Evolutionary conservation across 2,329 filamentous ascomycete species (phyloP), one percentile per base, ranked within the genome.

Genomic region (Cytospora piceae): DNA sequence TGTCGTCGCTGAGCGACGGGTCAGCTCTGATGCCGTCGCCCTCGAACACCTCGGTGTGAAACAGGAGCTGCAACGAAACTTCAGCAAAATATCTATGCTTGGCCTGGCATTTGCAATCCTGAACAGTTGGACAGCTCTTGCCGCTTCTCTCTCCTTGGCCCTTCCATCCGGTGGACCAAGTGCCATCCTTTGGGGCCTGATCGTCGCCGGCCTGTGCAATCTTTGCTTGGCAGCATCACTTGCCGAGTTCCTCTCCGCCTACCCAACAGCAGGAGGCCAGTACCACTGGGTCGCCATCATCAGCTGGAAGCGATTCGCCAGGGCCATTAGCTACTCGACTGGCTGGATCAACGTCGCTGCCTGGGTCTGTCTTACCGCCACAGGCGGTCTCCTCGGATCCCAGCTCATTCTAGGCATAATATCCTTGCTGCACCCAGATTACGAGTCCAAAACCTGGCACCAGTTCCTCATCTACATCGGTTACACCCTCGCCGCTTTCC

Each of bases 341-440:
- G 90, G 90, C 32, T 92, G 89, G 89, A 90, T 88, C 74, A 90
- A 88, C 71, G 84, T 87, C 46, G 87, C 87, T n/a, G 89, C 88
- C 20, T 92, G 89, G 87, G 87, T 91, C 37, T 85, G 86, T 12
- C 76, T 92, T 61, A 87, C 86, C 5, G 89, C 90, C 9, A 90
- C 88, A 0, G 89, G 86, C 20, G 88, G 88, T 1, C 79, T 91
- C 27, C 81, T 92, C 6, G 88, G 87, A 15, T 89, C 86, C 70
- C 84, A 88, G 68, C 83, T 92, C 68, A 83, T 92, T 58, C 73
- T 90, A 31, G 87, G 88, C 63, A 82, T 90, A 53, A 87, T 91
- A 61, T 80, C 83, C 1, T 77, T 92, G 42, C 83, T 87, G 74
- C 78, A 88, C 69, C 79, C 85, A 0, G 78, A 74, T 58, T 92